Conservation (phyloP, 2,329 filamentous ascomycete genomes). For the Monosporascus sp. region DNA sequence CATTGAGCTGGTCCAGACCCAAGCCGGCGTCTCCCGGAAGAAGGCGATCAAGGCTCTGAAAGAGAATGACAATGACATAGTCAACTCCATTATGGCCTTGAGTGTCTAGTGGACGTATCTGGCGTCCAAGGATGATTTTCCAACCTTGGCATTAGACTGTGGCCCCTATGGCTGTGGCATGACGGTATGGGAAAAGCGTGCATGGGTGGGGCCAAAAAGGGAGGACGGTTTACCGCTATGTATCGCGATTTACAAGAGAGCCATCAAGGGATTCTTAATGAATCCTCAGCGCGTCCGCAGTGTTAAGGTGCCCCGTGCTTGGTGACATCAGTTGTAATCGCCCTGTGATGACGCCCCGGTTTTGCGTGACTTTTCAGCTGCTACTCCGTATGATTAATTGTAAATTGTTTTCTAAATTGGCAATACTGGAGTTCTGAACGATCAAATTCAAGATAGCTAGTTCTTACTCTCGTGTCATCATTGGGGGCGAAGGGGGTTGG, state of each 20-base stretch:
- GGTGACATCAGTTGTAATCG: background rate
- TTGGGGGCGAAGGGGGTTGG: too few relatives aligned
- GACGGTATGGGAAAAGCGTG: constrained; percentile 15
- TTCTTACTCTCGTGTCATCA: too few relatives aligned
- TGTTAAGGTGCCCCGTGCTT: background rate
- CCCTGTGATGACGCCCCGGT: too few relatives aligned
- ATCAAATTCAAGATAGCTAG: too few relatives aligned
- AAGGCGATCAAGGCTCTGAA: constrained; percentile 98
- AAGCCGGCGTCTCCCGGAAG: constrained; percentile 93
- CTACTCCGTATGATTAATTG: too few relatives aligned
- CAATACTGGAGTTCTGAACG: too few relatives aligned
- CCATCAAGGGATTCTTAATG: constrained; percentile 11
- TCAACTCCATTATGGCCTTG: constrained; percentile 99
- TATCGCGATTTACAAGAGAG: constrained; percentile 18
- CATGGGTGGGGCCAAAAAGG: constrained; percentile 8
- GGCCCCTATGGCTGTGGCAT: constrained; percentile 11
- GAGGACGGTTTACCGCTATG: constrained; percentile 17
- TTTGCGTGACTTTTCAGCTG: too few relatives aligned
- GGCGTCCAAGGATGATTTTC: constrained; percentile 2
- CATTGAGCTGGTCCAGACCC: constrained; percentile 98
- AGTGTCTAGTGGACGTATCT: constrained; percentile 56
- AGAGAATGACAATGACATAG: constrained; percentile 99
- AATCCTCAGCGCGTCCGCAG: constrained; percentile 2
- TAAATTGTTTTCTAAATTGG: too few relatives aligned
- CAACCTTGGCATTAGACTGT: background rate